Conservation (phyloP, 495 filamentous ascomycete species). For the Podospora pseudoanserina region DNA sequence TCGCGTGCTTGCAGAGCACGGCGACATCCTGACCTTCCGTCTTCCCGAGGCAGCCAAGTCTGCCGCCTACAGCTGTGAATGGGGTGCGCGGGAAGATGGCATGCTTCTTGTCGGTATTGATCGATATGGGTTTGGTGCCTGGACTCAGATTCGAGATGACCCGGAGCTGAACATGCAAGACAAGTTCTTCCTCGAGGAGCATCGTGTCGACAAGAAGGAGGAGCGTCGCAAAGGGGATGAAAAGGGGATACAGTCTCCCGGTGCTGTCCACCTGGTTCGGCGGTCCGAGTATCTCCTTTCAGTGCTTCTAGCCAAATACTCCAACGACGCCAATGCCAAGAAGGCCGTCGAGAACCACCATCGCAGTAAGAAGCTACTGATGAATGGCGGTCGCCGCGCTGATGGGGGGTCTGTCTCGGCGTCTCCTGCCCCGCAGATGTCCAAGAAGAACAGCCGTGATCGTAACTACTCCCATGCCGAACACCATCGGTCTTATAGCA, state of each 20-base stretch:
- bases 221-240: conserved; percentile 75
- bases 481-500: conserved; percentile 48
- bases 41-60: conserved; percentile 87
- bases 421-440: conserved; percentile 53
- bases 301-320: conserved; percentile 75
- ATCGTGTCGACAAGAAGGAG: conserved; percentile 95
- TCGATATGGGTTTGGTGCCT: conserved; percentile 90
- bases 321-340: conserved; percentile 67
- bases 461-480: conserved; percentile 41
- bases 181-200: conserved; percentile 96
- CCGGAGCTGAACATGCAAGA: conserved; percentile 78
- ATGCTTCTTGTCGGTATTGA: conserved; percentile 95
- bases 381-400: conserved; percentile 48
- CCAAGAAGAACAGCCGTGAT: conserved; percentile 40
- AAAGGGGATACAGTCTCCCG: conserved; percentile 82
- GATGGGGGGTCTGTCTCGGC: conserved; percentile 53
- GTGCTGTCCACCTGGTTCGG: conserved; percentile 92
- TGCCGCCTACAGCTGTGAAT: conserved; percentile 78
- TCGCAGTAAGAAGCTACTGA: conserved; percentile 71
- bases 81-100: conserved; percentile 89
- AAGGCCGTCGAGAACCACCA: conserved; percentile 85
- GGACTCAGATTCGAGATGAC: conserved; percentile 90
- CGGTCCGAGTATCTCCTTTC: conserved; percentile 91
- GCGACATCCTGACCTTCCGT: conserved; percentile 72
- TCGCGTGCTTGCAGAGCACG: conserved; percentile 58